Percentiles rank a stretch among this genome's conserved stretches.
Conservation (phyloP, 345 rosid species). For the Salix koriyanagi region DNA sequence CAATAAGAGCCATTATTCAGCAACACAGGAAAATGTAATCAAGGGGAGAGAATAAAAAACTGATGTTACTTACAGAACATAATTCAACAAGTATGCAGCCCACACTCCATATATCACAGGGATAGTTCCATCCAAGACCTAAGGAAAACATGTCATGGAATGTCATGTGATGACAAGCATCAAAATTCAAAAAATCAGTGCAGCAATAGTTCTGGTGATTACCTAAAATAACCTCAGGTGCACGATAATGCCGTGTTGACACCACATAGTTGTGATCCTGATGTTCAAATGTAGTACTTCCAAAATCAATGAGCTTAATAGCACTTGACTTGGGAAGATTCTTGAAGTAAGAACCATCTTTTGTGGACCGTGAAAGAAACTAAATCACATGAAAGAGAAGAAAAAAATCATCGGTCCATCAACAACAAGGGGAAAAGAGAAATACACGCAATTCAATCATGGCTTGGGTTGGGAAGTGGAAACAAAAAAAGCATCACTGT, state of each 20-base stretch:
- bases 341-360: conserved; percentile 70
- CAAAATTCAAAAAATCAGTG: not conserved
- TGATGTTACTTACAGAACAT: conserved; percentile 55
- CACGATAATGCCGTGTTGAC: conserved; percentile 81
- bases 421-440: not conserved
- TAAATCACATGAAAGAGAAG: conserved; percentile 8
- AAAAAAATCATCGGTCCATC: not conserved
- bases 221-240: conserved; percentile 82
- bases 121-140: conserved; percentile 86
- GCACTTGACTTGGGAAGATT: conserved; percentile 81
- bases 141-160: conserved; percentile 3
- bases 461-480: not conserved
- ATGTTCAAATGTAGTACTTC: conserved; percentile 75
- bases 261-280: conserved; percentile 80
- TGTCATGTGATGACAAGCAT: conserved; percentile 5
- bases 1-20: not conserved
- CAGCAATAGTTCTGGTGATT: conserved; percentile 11
- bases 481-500: not conserved
- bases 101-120: conserved; percentile 77
- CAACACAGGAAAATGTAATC: not conserved
- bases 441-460: not conserved
- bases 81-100: conserved; percentile 81
- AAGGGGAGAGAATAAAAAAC: not conserved
- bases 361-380: conserved; percentile 60
- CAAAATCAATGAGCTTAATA: conserved; percentile 82